Evolutionary conservation across 371 early-diverging fungal species (phyloP).

Genomic region (Basidiobolus meristosporus): DNA sequence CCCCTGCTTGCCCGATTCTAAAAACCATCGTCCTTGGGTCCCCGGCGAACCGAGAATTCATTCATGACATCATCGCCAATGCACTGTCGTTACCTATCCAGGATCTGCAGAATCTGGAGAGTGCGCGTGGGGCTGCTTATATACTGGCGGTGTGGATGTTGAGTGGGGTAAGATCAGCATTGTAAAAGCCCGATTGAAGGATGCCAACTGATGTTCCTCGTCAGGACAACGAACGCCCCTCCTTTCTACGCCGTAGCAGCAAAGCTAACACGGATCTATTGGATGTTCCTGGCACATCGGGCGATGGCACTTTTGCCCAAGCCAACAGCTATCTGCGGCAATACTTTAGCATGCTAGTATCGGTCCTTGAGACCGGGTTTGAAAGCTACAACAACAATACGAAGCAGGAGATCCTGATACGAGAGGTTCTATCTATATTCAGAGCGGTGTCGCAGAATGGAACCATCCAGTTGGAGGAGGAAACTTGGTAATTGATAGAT

Average conservation of each 20-base stretch:
- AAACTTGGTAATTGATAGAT: slow-evolving; percentile 47
- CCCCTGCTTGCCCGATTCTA: slow-evolving; percentile 41
- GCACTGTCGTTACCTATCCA: slow-evolving; percentile 31
- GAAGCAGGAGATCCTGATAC: slow-evolving; percentile 15
- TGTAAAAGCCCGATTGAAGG: too few species aligned
- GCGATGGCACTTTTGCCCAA: slow-evolving; percentile 7
- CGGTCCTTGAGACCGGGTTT: slow-evolving; percentile 26
- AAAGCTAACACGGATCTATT: too few species aligned
- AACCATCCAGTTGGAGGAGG: slow-evolving; percentile 36
- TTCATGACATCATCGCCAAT: slow-evolving; percentile 59
- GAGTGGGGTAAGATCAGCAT: slow-evolving; percentile 14
- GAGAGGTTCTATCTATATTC: slow-evolving; percentile 34
- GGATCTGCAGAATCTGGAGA: slow-evolving; percentile 29
- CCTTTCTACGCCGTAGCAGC: too few species aligned
- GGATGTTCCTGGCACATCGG: too few species aligned
- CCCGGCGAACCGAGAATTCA: slow-evolving; percentile 42
- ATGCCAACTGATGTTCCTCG: neutral
- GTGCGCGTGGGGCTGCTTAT: slow-evolving; percentile 41
- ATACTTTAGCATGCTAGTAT: slow-evolving; percentile 27
- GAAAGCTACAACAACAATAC: slow-evolving; percentile 14
- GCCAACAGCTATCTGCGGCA: slow-evolving; percentile 35
- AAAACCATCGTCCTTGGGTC: slow-evolving; percentile 43
- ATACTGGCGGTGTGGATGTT: slow-evolving; percentile 51
- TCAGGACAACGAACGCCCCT: neutral
- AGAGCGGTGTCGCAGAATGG: slow-evolving; percentile 27